Evolutionary conservation across 2,329 filamentous ascomycete species (phyloP).

Genomic region (Fusarium palustre): DNA sequence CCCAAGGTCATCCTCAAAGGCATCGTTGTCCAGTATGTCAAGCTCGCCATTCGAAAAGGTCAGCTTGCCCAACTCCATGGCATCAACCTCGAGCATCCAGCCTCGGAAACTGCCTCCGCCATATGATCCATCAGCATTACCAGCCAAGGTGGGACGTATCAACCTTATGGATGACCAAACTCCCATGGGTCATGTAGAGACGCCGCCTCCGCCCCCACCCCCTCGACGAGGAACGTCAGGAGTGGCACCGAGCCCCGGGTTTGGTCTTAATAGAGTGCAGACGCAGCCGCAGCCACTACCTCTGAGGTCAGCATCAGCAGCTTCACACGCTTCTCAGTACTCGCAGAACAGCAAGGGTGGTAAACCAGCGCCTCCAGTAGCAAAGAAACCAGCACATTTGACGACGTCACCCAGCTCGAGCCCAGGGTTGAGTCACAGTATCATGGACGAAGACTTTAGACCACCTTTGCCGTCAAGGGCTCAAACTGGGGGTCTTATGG

Average conservation of each 20-base stretch:
- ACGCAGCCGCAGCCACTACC: conserved; percentile 48
- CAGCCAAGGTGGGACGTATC: conserved; percentile 60
- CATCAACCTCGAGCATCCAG: conserved; percentile 58
- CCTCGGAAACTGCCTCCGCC: conserved; percentile 65
- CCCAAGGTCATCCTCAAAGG: conserved; percentile 64
- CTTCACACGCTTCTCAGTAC: conserved; percentile 51
- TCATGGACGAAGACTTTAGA: conserved; percentile 44
- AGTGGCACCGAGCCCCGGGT: conserved; percentile 24
- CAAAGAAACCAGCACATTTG: conserved; percentile 72
- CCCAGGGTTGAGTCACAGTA: conserved; percentile 34
- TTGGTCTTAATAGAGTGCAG: conserved; percentile 42
- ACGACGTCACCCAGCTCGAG: conserved; percentile 47
- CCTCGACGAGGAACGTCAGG: conserved; percentile 56
- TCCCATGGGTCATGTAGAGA: conserved; percentile 43
- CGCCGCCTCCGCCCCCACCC: conserved; percentile 61
- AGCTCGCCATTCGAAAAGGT: conserved; percentile 71
- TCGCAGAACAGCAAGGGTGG: conserved; percentile 49
- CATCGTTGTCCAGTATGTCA: conserved; percentile 68
- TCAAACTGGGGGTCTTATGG: conserved; percentile 32
- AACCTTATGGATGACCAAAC: conserved; percentile 57
- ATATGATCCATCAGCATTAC: conserved; percentile 60
- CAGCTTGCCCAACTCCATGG: conserved; percentile 60
- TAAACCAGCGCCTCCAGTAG: conserved; percentile 67
- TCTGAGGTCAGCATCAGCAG: conserved; percentile 51
- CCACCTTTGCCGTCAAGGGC: conserved; percentile 44